phyloP scores from a whole-genome alignment of 192 early-diverging fungal species.

The Coemansia nantahalensis region DNA sequence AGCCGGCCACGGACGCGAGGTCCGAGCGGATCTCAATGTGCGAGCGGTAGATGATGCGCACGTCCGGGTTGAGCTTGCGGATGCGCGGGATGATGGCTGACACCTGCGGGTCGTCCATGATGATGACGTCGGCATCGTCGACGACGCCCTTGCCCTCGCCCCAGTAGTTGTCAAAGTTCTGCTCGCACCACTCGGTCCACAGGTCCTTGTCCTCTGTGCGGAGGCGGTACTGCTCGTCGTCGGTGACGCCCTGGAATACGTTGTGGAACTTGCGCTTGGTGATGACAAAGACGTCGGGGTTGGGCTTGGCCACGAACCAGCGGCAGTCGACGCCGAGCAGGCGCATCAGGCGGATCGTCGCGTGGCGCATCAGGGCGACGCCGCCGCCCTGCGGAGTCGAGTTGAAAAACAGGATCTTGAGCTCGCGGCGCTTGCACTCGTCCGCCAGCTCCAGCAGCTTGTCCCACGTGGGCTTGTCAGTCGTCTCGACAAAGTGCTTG shows the following conservation, averaged over 20 bases:
- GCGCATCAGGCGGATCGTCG: conserved; percentile 66
- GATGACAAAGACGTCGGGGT: conserved; percentile 82
- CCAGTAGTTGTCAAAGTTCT: conserved; percentile 78
- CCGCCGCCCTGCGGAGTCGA: conserved; percentile 85
- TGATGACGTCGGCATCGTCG: conserved; percentile 69
- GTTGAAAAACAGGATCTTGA: conserved; percentile 71
- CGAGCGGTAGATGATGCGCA: conserved; percentile 75
- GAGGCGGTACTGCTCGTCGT: conserved; percentile 54
- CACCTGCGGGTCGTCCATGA: conserved; percentile 86
- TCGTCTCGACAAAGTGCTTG: conserved; percentile 63
- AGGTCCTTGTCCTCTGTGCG: conserved; percentile 60
- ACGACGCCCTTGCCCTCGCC: conserved; percentile 64
- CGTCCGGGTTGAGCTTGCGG: conserved; percentile 63
- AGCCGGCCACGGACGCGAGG: conserved; percentile 60
- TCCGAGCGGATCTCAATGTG: conserved; percentile 84
- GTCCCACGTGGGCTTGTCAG: conserved; percentile 65
- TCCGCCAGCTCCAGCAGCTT: conserved; percentile 57
- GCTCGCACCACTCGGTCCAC: conserved; percentile 61
- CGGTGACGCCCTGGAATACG: conserved; percentile 78
- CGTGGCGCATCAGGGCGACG: conserved; percentile 87
- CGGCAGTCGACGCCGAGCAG: conserved; percentile 66
- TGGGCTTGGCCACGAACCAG: conserved; percentile 80
- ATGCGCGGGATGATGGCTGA: conserved; percentile 79
- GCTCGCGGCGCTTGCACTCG: conserved; percentile 57
- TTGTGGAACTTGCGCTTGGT: conserved; percentile 90